Evolutionary conservation across 1,284 basidiomycete species (phyloP).

Genomic region (Ganoderma meredithae): DNA sequence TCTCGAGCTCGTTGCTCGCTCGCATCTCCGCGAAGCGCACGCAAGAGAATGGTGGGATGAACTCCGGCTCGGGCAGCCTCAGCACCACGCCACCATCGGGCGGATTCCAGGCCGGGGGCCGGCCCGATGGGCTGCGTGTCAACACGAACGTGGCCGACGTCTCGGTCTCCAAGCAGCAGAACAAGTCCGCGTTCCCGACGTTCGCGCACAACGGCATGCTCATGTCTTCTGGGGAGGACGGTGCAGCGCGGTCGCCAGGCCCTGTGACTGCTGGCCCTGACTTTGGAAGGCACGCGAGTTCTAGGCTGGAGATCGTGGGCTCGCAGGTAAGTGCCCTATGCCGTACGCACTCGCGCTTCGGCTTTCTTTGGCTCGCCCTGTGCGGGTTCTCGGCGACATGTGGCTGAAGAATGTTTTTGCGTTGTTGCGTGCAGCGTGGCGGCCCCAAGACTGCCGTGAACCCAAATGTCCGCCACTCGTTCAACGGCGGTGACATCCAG

Average conservation of each 20-base stretch:
- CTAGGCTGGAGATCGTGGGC: slow-evolving; percentile 74
- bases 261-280: slow-evolving; percentile 85
- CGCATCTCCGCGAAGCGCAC: slow-evolving; percentile 74
- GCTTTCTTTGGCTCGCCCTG: background rate
- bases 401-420: slow-evolving; percentile 19
- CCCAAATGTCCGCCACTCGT: slow-evolving; percentile 71
- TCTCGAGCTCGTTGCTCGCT: slow-evolving; percentile 68
- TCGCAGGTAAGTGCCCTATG: slow-evolving; percentile 59
- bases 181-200: slow-evolving; percentile 83
- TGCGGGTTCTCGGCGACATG: slow-evolving; percentile 20
- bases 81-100: slow-evolving; percentile 46
- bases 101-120: slow-evolving; percentile 50
- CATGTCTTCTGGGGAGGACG: slow-evolving; percentile 66
- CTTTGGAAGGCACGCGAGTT: slow-evolving; percentile 74
- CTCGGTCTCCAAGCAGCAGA: slow-evolving; percentile 63
- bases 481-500: slow-evolving; percentile 73
- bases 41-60: slow-evolving; percentile 50
- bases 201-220: slow-evolving; percentile 77
- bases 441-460: slow-evolving; percentile 59
- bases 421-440: slow-evolving; percentile 47
- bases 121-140: slow-evolving; percentile 73
- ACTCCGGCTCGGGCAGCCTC: slow-evolving; percentile 54
- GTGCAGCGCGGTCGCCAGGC: slow-evolving; percentile 70
- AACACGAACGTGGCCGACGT: slow-evolving; percentile 73
- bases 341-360: slow-evolving; percentile 17